Base-by-base conservation (phyloP, 2,329 filamentous ascomycete species). In the Colletotrichum australisinense region DNA sequence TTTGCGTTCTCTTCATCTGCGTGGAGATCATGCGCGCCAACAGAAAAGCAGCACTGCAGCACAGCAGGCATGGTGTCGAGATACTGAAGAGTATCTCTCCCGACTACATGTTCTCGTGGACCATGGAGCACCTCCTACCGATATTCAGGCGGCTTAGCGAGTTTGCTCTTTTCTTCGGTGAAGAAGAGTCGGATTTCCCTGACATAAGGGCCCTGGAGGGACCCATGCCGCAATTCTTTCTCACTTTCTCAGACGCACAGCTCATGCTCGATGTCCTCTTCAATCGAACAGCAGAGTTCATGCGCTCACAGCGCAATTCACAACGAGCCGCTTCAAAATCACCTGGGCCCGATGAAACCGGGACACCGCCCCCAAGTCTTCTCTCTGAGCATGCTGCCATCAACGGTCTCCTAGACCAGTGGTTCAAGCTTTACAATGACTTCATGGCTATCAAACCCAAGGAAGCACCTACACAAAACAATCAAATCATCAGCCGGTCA, bases 1-100 rank as follows among this genome's bases (percentile, higher is more conserved):
- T 73, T 62, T 69, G 78, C 70, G 65, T 75, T 35, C 46, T 77
- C 59, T 75, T 78, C 49, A 70, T 76, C 24, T 69, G 68, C 56
- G 66, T 75, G 28, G 64, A 67, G 14, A 24, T 52, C 7, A 46
- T 67, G 55, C 55, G 55, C 12, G n/a, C 9, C n/a, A 26, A 67
- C 11, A 49, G 28, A 11, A 26, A 60, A 9, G 35, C 35, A 3
- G 64, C 64, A 1, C 28, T 67, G 6, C 46, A 19, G 26, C 64
- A 67, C 64, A 59, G 64, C 64, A 26, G 57, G 9, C 64, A 67
- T 22, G 64, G 55, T 6, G 19, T 49, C 11, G 19, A 35, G 26
- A 60, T 68, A 7, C 22, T 68, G n/a, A 62, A 62, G 7, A 28
- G 5, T 2, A 16, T 55, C 11, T 32, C 14, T 16, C 46, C 26